Conservation (phyloP, 1,284 basidiomycete species). For the Tylopilus orsonianus region DNA sequence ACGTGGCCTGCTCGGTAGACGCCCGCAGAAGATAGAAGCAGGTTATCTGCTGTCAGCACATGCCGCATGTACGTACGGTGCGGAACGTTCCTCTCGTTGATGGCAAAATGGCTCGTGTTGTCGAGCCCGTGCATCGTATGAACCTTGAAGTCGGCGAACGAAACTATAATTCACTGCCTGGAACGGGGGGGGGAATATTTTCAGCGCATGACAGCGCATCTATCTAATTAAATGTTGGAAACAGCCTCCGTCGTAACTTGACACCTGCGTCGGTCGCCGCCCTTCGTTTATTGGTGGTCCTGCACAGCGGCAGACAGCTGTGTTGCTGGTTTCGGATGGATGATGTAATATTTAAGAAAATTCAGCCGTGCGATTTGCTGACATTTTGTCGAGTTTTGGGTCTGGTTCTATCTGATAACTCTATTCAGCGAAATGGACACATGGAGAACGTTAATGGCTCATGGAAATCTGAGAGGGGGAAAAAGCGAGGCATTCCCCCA, state of each 20-base stretch:
- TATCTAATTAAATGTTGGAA: neutral
- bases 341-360: neutral
- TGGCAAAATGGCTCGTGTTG: neutral
- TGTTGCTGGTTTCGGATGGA: neutral
- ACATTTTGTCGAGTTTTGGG: neutral
- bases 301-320: neutral
- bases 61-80: conserved; percentile 11
- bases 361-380: neutral
- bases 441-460: conserved; percentile 8
- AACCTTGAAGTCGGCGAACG: neutral
- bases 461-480: conserved; percentile 12
- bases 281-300: neutral
- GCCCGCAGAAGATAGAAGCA: conserved; percentile 8
- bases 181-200: neutral
- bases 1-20: neutral
- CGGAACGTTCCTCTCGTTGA: conserved; percentile 7
- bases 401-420: conserved; percentile 15
- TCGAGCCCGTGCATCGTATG: conserved; percentile 1
- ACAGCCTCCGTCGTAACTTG: conserved; percentile 4
- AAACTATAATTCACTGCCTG: neutral
- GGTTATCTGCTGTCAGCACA: neutral
- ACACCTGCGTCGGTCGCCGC: neutral
- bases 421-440: neutral
- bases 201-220: neutral
- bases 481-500: conserved; percentile 11